Conservation (phyloP, 2,329 filamentous ascomycete species). For the Rhytidhysteron rufulum region DNA sequence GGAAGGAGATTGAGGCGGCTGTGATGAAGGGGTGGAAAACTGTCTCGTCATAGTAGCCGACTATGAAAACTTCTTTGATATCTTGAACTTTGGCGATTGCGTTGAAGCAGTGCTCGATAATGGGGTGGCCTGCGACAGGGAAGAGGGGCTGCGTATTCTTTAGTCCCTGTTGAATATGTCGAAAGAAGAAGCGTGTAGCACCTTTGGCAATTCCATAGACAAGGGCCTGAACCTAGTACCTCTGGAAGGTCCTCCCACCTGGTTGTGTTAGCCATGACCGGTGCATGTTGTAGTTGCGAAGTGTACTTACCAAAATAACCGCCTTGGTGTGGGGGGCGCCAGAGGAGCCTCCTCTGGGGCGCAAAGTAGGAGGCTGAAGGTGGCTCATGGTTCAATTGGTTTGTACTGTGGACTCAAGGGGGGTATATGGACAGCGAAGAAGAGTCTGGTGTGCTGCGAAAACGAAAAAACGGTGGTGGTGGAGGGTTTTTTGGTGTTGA, state of each 20-base stretch:
- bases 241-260: slow-evolving; percentile 94
- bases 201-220: slow-evolving; percentile 93
- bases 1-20: slow-evolving; percentile 78
- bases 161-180: not conserved
- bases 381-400: slow-evolving; percentile 25
- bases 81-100: slow-evolving; percentile 86
- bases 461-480: no score
- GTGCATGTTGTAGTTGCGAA: slow-evolving; percentile 7
- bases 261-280: slow-evolving; percentile 21
- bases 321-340: slow-evolving; percentile 69
- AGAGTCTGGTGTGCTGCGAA: no score
- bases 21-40: slow-evolving; percentile 99
- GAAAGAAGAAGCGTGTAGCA: slow-evolving; percentile 36
- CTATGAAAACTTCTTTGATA: slow-evolving; percentile 94
- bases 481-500: no score
- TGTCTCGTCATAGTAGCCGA: slow-evolving; percentile 97
- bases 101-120: slow-evolving; percentile 95
- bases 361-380: slow-evolving; percentile 34
- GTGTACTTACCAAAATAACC: slow-evolving; percentile 74
- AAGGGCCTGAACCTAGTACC: slow-evolving; percentile 94
- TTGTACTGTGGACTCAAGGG: not conserved
- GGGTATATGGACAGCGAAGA: not conserved
- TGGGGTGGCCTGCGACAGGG: slow-evolving; percentile 95
- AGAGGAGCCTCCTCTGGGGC: slow-evolving; percentile 26
- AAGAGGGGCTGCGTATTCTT: slow-evolving; percentile 71